These are phyloP conservation scores for Phytophthora citricola DNA, from an alignment of 352 stramenopile genomes.

Conservation along the genomic window DNA sequence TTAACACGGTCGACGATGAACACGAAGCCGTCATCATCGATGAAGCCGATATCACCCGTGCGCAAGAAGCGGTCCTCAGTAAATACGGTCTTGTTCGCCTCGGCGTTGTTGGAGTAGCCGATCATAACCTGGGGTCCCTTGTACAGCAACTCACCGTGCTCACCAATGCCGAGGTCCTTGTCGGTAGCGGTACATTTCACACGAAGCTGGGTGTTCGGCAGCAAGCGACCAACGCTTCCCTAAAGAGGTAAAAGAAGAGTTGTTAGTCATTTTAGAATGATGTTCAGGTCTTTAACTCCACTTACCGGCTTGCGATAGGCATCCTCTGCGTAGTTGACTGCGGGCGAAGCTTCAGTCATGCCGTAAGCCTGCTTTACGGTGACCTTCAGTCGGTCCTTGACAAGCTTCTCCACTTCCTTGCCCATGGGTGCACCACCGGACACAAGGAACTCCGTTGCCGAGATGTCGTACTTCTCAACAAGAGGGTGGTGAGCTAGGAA, in stretches of 20 bases:
- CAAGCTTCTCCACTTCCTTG: conserved; percentile 76
- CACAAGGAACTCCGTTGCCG: conserved; percentile 74
- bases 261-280: conserved; percentile 1
- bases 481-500: conserved; percentile 90
- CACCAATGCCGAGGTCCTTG: conserved; percentile 44
- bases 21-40: conserved; percentile 92
- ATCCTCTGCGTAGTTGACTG: conserved; percentile 46
- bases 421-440: conserved; percentile 90
- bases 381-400: conserved; percentile 69
- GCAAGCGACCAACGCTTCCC: conserved; percentile 57
- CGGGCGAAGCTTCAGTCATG: conserved; percentile 64
- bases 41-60: conserved; percentile 91
- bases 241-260: conserved; percentile 7
- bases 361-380: conserved; percentile 63
- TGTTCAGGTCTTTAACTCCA: background rate
- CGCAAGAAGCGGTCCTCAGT: conserved; percentile 83
- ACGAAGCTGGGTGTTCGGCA: conserved; percentile 66
- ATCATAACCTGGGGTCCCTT: conserved; percentile 94
- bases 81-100: conserved; percentile 85
- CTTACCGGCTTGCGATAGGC: conserved; percentile 36
- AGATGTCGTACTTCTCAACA: conserved; percentile 93
- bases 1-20: conserved; percentile 94
- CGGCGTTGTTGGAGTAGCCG: conserved; percentile 90
- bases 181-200: conserved; percentile 59
- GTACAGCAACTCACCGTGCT: conserved; percentile 87